Conservation (phyloP, 23 red algal genomes). For the Gracilaria caudata region DNA sequence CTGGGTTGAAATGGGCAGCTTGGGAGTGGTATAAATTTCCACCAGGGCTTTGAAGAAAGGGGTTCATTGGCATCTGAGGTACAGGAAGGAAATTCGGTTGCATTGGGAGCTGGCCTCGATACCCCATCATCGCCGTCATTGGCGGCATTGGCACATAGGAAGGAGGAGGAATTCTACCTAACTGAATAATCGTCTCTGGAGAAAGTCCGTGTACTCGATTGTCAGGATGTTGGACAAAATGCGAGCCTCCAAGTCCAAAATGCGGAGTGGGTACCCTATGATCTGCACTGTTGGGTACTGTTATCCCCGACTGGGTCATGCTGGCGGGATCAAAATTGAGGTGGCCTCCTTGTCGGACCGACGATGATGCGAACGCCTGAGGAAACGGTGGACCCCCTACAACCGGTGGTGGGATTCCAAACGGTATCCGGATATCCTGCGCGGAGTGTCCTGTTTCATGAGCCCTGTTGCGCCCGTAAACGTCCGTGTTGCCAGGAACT, state of each 20-base stretch:
- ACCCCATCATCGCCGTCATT: slow-evolving; percentile 13
- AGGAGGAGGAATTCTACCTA: not conserved
- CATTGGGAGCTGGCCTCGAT: not conserved
- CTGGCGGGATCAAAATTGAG: not conserved
- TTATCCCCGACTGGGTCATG: not conserved
- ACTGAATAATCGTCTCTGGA: not conserved
- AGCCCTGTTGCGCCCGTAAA: not conserved
- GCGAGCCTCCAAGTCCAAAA: not conserved
- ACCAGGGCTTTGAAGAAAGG: not conserved
- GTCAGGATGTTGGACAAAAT: not conserved
- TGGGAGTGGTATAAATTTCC: not conserved
- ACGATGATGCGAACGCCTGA: not conserved
- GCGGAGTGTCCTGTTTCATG: not conserved
- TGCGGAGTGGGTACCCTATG: not conserved
- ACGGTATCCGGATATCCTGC: not conserved
- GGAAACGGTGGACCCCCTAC: slow-evolving; percentile 15
- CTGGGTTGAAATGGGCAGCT: slow-evolving; percentile 2
- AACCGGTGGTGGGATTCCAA: not conserved
- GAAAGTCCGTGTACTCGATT: not conserved
- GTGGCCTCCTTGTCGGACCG: not conserved
- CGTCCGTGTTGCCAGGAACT: not conserved
- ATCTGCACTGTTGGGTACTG: not conserved
- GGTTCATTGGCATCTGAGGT: slow-evolving; percentile 19
- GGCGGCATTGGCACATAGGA: not conserved
- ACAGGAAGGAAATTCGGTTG: slow-evolving; percentile 1